These are phyloP conservation scores for Punica granatum DNA, from an alignment of 345 rosid genomes.

Conservation along the genomic window DNA sequence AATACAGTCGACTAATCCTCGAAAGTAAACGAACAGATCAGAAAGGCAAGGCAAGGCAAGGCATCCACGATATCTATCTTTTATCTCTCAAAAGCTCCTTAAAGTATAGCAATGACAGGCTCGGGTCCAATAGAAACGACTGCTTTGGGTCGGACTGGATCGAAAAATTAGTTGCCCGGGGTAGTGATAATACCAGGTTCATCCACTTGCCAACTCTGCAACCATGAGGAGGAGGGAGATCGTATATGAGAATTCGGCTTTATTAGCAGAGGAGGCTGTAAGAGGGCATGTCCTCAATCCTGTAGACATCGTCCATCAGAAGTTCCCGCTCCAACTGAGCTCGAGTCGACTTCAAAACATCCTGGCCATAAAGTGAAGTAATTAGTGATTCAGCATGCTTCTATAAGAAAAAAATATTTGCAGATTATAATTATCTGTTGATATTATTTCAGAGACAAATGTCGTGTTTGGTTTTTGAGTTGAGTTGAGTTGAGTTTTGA, in stretches of 20 bases:
- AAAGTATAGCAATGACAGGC: background rate
- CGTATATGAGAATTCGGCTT: background rate
- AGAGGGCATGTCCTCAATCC: constrained; percentile 91
- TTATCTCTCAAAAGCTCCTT: background rate
- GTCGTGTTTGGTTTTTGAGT: too few species aligned
- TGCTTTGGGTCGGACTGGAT: background rate
- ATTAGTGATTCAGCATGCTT: too few species aligned
- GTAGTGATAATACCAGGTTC: background rate
- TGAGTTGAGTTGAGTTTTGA: too few species aligned
- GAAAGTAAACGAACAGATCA: too few species aligned
- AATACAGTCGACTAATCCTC: too few species aligned
- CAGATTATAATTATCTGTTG: background rate
- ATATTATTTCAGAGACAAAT: background rate
- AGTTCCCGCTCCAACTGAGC: constrained; percentile 78
- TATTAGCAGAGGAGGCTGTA: constrained; percentile 54
- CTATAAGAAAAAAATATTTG: background rate
- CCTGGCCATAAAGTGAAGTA: constrained; percentile 27
- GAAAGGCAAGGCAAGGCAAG: too few species aligned
- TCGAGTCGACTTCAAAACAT: constrained; percentile 68
- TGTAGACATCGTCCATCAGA: constrained; percentile 63
- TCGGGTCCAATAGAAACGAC: background rate
- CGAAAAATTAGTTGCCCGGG: background rate
- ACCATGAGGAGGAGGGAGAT: background rate
- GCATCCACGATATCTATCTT: background rate
- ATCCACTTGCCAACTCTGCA: background rate